phyloP scores from a whole-genome alignment of 2,329 filamentous ascomycete species.

The Phoma herbarum region DNA sequence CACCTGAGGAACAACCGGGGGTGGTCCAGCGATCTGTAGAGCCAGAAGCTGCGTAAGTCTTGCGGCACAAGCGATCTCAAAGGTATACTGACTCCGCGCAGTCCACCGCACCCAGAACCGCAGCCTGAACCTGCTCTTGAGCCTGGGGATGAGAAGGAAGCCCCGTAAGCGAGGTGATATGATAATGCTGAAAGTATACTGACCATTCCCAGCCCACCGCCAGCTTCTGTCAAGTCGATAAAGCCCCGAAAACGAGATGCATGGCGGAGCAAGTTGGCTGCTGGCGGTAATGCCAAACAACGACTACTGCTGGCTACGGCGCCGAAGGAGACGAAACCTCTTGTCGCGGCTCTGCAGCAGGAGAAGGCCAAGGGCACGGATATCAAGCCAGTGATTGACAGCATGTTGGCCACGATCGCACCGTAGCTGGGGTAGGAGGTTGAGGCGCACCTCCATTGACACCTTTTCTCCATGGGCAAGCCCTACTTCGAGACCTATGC shows the following conservation, averaged over 20 bases:
- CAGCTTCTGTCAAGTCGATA: constrained; percentile 5
- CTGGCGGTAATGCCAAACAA: constrained; percentile 13
- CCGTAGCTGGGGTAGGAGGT: not conserved
- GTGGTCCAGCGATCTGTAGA: not conserved
- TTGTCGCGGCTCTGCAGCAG: constrained; percentile 30
- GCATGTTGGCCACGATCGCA: constrained; percentile 21
- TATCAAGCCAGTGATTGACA: constrained; percentile 30
- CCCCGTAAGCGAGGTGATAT: not conserved
- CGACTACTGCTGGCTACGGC: constrained; percentile 22
- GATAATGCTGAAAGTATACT: not conserved
- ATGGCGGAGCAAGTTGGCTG: constrained; percentile 22
- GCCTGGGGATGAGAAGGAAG: constrained; percentile 4
- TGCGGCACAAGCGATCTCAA: not conserved
- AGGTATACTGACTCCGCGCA: not conserved
- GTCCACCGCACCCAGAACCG: constrained; percentile 1
- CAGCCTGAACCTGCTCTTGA: constrained; percentile 10
- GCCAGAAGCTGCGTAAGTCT: not conserved
- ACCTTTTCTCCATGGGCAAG: not conserved
- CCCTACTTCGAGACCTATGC: not conserved
- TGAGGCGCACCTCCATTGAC: not conserved
- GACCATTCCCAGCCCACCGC: constrained; percentile 5
- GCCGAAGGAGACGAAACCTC: constrained; percentile 23
- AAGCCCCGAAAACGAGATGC: constrained; percentile 28
- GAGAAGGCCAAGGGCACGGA: constrained; percentile 38
- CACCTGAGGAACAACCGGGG: constrained; percentile 12